These are phyloP conservation scores for Penicillium paneum DNA, from an alignment of 2,329 filamentous ascomycete species.

Conservation along the genomic window DNA sequence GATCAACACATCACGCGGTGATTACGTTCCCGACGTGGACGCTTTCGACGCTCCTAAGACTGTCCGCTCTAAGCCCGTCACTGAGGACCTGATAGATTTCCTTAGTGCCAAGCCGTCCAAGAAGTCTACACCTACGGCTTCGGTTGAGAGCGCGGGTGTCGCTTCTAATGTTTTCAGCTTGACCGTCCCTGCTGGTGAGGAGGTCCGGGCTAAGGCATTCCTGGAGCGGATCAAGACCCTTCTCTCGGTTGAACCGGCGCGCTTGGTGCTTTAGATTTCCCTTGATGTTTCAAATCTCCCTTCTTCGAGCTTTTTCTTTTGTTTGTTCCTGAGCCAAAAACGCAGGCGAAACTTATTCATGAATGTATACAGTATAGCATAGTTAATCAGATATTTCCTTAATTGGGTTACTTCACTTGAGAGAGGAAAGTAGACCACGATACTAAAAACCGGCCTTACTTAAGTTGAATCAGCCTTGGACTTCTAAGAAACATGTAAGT, in stretches of 20 bases:
- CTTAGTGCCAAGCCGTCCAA: constrained; percentile 54
- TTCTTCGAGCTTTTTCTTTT: constrained; percentile 12
- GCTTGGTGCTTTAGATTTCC: constrained; percentile 57
- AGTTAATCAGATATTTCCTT: constrained; percentile 25
- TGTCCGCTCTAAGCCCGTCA: constrained; percentile 39
- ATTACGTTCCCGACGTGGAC: constrained; percentile 70
- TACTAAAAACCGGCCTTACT: no score
- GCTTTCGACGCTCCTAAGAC: constrained; percentile 40
- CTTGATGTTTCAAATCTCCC: constrained; percentile 13
- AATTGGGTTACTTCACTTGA: constrained; percentile 10
- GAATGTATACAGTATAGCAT: constrained; percentile 29
- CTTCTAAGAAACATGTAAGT: background rate
- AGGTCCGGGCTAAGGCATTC: constrained; percentile 76
- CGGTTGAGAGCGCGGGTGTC: constrained; percentile 35
- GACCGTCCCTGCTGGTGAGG: constrained; percentile 73
- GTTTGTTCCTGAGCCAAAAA: constrained; percentile 14
- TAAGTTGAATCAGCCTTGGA: no score
- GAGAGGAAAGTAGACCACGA: background rate
- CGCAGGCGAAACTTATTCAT: constrained; percentile 9
- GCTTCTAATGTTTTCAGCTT: constrained; percentile 78
- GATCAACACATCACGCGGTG: constrained; percentile 52
- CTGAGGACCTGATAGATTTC: constrained; percentile 80
- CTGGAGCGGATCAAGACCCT: constrained; percentile 81
- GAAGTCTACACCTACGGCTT: constrained; percentile 28
- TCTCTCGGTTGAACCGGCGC: constrained; percentile 74